Conservation (phyloP, 106 monocot species). For the Dioscorea alata region DNA sequence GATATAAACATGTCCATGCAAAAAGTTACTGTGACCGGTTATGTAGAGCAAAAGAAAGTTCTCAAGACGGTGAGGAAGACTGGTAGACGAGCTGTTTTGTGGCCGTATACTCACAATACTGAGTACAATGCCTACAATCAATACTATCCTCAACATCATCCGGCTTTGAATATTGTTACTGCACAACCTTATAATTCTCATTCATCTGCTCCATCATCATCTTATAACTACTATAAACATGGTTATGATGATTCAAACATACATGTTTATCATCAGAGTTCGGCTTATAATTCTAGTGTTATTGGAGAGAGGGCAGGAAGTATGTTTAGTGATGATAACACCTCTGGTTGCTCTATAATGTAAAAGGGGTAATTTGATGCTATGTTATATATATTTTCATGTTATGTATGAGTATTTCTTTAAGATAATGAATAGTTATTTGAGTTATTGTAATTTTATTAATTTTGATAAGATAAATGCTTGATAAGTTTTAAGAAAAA, state of each 20-base stretch:
- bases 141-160: conserved; percentile 1
- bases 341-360: conserved; percentile 58
- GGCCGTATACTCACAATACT: conserved; percentile 41
- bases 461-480: too few relatives aligned
- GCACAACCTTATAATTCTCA: neutral
- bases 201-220: conserved; percentile 8
- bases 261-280: neutral
- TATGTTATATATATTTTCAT: too few relatives aligned
- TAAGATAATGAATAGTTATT: too few relatives aligned
- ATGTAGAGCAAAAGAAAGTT: conserved; percentile 73
- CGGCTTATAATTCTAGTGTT: neutral
- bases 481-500: too few relatives aligned
- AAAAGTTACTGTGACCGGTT: conserved; percentile 84
- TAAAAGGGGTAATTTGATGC: conserved; percentile 6
- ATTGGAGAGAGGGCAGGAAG: conserved; percentile 17
- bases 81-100: conserved; percentile 68
- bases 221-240: conserved; percentile 54
- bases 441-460: too few relatives aligned
- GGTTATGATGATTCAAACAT: conserved; percentile 14
- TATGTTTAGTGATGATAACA: conserved; percentile 75
- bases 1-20: conserved; percentile 78
- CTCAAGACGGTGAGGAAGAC: conserved; percentile 66
- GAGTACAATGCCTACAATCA: conserved; percentile 8
- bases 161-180: neutral
- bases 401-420: too few relatives aligned